These are phyloP conservation scores for Hypoxylon subgilvum DNA, from an alignment of 495 filamentous ascomycete species.

Conservation along the genomic window DNA sequence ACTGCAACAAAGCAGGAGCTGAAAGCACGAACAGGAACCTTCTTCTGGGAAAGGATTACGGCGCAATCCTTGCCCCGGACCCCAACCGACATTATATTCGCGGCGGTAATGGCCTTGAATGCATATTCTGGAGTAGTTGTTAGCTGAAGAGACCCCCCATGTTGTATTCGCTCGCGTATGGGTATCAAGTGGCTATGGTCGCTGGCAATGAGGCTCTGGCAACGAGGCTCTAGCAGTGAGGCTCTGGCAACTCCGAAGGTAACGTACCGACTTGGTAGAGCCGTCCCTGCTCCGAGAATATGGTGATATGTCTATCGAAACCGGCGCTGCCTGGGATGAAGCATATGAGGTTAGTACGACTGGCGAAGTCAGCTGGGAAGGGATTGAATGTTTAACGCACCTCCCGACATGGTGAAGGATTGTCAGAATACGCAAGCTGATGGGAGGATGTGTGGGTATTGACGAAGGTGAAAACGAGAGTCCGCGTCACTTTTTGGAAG, in stretches of 20 bases:
- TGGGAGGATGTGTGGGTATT: slow-evolving; percentile 9
- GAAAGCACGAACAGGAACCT: slow-evolving; percentile 82
- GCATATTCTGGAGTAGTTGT: slow-evolving; percentile 82
- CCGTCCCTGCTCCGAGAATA: slow-evolving; percentile 98
- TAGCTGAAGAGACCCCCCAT: slow-evolving; percentile 36
- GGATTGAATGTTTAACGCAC: slow-evolving; percentile 31
- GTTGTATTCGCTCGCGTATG: slow-evolving; percentile 9
- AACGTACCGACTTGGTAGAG: slow-evolving; percentile 98
- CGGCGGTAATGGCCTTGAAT: slow-evolving; percentile 98
- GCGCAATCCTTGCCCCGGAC: slow-evolving; percentile 95
- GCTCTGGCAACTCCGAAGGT: neutral
- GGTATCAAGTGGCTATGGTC: neutral
- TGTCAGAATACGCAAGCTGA: slow-evolving; percentile 10
- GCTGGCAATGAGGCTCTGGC: neutral
- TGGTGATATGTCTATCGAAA: slow-evolving; percentile 98
- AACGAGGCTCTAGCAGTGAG: slow-evolving; percentile 1
- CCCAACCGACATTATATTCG: slow-evolving; percentile 97
- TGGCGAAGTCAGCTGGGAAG: slow-evolving; percentile 28
- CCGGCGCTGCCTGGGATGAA: slow-evolving; percentile 79
- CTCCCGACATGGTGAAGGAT: slow-evolving; percentile 54
- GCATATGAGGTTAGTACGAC: slow-evolving; percentile 17
- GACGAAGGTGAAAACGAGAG: neutral
- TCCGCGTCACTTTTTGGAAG: slow-evolving; percentile 6
- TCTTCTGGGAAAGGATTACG: slow-evolving; percentile 97
- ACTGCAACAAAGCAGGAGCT: slow-evolving; percentile 22